Conservation (phyloP, 2,329 filamentous ascomycete genomes). For the Myriosclerotinia curreyana region DNA sequence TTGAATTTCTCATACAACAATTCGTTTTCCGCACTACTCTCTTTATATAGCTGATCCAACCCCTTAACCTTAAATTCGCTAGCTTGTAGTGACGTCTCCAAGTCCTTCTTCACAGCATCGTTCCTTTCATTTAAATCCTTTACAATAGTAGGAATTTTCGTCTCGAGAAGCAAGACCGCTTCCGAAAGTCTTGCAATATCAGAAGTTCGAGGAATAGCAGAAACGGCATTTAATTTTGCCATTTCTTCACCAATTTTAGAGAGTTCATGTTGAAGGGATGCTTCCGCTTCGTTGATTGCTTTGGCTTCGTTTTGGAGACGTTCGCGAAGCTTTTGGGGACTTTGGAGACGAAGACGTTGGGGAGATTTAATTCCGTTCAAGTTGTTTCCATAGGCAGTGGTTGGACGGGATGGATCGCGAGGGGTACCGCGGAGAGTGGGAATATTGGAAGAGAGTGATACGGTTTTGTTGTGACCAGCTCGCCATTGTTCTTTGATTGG, state of each 20-base stretch:
- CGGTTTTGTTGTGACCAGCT: conserved; percentile 31
- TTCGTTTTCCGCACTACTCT: conserved; percentile 87
- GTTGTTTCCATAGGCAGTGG: conserved; percentile 25
- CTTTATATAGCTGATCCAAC: conserved; percentile 85
- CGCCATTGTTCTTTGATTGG: conserved; percentile 36
- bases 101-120: conserved; percentile 62
- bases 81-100: conserved; percentile 68
- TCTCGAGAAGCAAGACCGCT: conserved; percentile 66
- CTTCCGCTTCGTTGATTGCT: conserved; percentile 66
- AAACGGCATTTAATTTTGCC: conserved; percentile 51
- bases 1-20: conserved; percentile 90
- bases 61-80: conserved; percentile 76
- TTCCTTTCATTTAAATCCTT: conserved; percentile 60
- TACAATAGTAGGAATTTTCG: conserved; percentile 58
- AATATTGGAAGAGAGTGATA: conserved; percentile 38
- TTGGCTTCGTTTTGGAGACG: conserved; percentile 79
- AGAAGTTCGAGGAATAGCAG: conserved; percentile 36
- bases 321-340: conserved; percentile 74
- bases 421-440: conserved; percentile 34
- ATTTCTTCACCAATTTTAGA: conserved; percentile 79
- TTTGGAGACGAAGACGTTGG: conserved; percentile 61
- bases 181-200: conserved; percentile 46
- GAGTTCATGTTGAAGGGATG: conserved; percentile 69
- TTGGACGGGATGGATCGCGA: conserved; percentile 30
- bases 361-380: conserved; percentile 29